Conservation (phyloP, 148 eudicot species). For the Amaranthus cruentus region DNA sequence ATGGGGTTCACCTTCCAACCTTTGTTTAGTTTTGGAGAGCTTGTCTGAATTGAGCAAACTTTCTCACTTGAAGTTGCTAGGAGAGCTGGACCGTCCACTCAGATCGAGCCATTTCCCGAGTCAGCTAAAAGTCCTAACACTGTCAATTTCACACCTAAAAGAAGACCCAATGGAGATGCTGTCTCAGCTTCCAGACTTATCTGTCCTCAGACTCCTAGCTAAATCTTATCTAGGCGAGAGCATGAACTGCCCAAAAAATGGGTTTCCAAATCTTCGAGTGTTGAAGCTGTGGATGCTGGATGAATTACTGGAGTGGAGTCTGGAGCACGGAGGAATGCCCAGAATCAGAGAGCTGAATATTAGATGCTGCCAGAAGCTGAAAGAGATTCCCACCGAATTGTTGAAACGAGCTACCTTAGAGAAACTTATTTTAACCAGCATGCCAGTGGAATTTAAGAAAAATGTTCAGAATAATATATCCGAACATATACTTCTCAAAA, state of each 20-base stretch:
- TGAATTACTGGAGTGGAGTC: conserved; percentile 28
- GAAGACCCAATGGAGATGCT: conserved; percentile 40
- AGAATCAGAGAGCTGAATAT: conserved; percentile 32
- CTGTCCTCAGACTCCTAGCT: conserved; percentile 43
- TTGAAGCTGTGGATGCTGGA: conserved; percentile 49
- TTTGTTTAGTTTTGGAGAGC: conserved; percentile 14
- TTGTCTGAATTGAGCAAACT: conserved; percentile 23
- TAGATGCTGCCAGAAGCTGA: conserved; percentile 33
- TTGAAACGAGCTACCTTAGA: conserved; percentile 20
- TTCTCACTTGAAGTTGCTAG: conserved; percentile 37
- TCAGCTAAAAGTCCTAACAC: conserved; percentile 34
- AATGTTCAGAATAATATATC: conserved; percentile 9
- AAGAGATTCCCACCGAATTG: conserved; percentile 22
- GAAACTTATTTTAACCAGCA: conserved; percentile 35
- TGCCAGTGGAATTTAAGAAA: conserved; percentile 27
- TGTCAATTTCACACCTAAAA: conserved; percentile 33
- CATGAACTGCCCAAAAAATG: conserved; percentile 25
- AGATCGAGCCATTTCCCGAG: conserved; percentile 24
- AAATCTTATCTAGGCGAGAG: conserved; percentile 29
- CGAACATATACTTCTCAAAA: neutral
- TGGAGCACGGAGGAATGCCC: conserved; percentile 33
- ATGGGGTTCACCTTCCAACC: conserved; percentile 27
- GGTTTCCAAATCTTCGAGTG: conserved; percentile 29
- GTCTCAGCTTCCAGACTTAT: conserved; percentile 26
- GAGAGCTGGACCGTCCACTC: conserved; percentile 22